These are phyloP conservation scores for Pontederia crassipes DNA, from an alignment of 176 grass and related monocot genomes.

Conservation along the genomic window DNA sequence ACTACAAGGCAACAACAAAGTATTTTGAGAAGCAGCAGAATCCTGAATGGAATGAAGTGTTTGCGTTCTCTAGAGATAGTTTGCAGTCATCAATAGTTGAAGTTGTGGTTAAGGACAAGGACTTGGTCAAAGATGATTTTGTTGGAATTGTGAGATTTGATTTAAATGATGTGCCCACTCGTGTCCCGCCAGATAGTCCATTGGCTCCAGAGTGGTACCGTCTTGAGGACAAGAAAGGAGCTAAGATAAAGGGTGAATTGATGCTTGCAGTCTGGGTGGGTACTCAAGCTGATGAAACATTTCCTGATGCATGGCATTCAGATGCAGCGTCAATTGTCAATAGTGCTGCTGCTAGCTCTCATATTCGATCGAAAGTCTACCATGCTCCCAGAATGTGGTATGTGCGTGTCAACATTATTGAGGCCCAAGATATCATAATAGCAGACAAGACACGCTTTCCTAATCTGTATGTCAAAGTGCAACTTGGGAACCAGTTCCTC, in stretches of 20 bases:
- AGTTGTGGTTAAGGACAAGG: conserved; percentile 79
- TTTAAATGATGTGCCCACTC: conserved; percentile 78
- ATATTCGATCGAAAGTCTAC: conserved; percentile 93
- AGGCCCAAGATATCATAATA: conserved; percentile 88
- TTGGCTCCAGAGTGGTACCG: conserved; percentile 96
- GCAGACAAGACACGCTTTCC: conserved; percentile 73
- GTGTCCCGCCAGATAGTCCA: conserved; percentile 88
- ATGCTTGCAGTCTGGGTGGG: conserved; percentile 99
- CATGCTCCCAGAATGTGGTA: conserved; percentile 98
- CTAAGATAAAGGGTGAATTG: conserved; percentile 72
- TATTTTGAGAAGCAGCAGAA: conserved; percentile 91
- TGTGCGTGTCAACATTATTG: conserved; percentile 73
- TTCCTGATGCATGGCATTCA: conserved; percentile 91
- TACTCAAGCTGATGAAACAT: conserved; percentile 92
- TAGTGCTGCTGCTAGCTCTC: conserved; percentile 38
- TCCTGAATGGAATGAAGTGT: conserved; percentile 95
- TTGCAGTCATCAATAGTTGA: conserved; percentile 83
- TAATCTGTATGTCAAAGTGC: conserved; percentile 72
- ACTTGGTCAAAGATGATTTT: conserved; percentile 85
- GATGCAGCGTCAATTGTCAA: conserved; percentile 47
- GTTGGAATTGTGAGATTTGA: conserved; percentile 81
- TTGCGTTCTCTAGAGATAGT: conserved; percentile 88
- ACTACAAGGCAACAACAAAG: conserved; percentile 76
- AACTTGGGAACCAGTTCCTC: conserved; percentile 59
- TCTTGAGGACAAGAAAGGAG: conserved; percentile 62